A percentile compares a stretch with the other conserved stretches of the same genome.
Conservation (phyloP, 1,139 yeast species). For the Saccharomyces hybrid region DNA sequence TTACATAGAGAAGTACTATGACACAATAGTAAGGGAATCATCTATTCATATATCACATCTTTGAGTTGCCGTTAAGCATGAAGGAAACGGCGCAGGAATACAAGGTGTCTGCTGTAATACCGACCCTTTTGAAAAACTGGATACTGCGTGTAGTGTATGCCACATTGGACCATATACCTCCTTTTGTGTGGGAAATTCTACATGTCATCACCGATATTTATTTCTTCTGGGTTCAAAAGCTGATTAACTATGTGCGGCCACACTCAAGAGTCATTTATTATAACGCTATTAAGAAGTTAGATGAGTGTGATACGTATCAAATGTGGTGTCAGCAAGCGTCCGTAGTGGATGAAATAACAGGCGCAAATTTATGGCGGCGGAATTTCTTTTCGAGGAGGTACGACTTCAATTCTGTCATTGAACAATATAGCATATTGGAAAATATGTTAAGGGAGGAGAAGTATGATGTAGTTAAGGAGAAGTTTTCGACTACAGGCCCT, state of each 20-base stretch:
- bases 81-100: background rate
- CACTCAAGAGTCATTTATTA: slow-evolving; percentile 27
- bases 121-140: slow-evolving; percentile 14
- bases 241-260: slow-evolving; percentile 27
- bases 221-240: slow-evolving; percentile 46
- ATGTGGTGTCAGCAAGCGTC: slow-evolving; percentile 58
- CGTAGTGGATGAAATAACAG: slow-evolving; percentile 57
- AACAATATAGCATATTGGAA: slow-evolving; percentile 55
- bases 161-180: slow-evolving; percentile 47
- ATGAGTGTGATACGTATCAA: slow-evolving; percentile 38
- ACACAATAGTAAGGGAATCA: background rate
- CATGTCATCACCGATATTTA: slow-evolving; percentile 53
- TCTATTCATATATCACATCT: background rate
- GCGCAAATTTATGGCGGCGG: slow-evolving; percentile 76
- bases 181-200: slow-evolving; percentile 52
- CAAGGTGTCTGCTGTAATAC: background rate
- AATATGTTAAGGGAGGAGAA: slow-evolving; percentile 59
- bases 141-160: slow-evolving; percentile 22
- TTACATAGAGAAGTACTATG: background rate
- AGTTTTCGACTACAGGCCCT: slow-evolving; percentile 66
- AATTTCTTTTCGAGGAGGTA: slow-evolving; percentile 76
- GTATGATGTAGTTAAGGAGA: slow-evolving; percentile 51
- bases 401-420: slow-evolving; percentile 76
- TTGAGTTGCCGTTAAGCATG: background rate
- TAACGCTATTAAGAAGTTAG: slow-evolving; percentile 28